Evolutionary conservation across 164 flowering plant species (phyloP).

Genomic region (Aristolochia californica): DNA sequence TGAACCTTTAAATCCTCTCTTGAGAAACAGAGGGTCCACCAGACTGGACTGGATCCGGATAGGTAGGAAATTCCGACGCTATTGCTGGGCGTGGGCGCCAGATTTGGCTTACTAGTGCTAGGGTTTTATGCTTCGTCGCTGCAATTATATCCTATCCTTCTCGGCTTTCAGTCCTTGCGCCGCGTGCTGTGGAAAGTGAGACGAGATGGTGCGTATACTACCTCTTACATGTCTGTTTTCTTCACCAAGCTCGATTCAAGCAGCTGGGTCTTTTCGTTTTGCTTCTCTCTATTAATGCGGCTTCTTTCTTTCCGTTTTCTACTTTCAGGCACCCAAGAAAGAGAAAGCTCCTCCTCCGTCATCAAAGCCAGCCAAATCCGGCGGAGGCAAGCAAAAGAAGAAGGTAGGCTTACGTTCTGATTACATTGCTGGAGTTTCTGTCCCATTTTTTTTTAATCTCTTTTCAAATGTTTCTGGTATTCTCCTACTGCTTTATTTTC

Average conservation of each 20-base stretch:
- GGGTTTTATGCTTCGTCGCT: too few species aligned
- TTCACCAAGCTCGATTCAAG: neutral
- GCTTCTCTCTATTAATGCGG: neutral
- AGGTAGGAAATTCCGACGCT: too few species aligned
- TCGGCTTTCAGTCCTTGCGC: too few species aligned
- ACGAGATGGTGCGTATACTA: too few species aligned
- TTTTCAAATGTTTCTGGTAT: neutral
- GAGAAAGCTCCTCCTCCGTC: constrained; percentile 41
- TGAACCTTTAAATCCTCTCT: too few species aligned
- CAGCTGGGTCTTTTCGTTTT: neutral
- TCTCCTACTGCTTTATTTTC: neutral
- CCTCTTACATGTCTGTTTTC: neutral
- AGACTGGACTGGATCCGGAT: too few species aligned
- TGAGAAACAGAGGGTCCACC: too few species aligned
- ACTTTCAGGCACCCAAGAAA: constrained; percentile 34
- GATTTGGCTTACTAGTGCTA: too few species aligned
- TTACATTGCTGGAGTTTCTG: neutral
- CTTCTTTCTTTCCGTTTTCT: neutral
- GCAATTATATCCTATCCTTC: too few species aligned
- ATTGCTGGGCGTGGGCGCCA: too few species aligned
- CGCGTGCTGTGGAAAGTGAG: too few species aligned
- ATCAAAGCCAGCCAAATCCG: constrained; percentile 40
- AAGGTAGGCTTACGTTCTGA: constrained; percentile 21
- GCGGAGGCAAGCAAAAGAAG: constrained; percentile 50
- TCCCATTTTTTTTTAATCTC: neutral